These are phyloP conservation scores for Talaromyces albobiverticillius DNA, from an alignment of 2,329 filamentous ascomycete genomes.

Conservation along the genomic window DNA sequence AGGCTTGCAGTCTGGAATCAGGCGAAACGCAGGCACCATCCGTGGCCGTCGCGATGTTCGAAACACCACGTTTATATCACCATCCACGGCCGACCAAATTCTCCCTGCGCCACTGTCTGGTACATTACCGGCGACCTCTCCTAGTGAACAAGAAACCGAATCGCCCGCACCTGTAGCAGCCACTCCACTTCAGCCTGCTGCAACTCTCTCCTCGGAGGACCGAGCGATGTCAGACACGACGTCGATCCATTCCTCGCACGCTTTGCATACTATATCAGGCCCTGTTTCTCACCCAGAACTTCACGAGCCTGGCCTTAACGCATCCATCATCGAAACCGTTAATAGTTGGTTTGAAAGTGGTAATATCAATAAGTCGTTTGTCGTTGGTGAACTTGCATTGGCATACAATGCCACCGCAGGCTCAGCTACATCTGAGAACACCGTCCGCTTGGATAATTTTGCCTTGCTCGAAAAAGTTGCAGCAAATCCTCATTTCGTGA, in stretches of 20 bases:
- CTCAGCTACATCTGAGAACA: constrained; percentile 40
- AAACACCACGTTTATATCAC: constrained; percentile 58
- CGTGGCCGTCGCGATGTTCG: constrained; percentile 87
- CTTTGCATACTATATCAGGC: constrained; percentile 64
- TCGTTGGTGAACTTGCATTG: constrained; percentile 86
- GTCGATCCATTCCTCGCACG: constrained; percentile 85
- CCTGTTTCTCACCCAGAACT: constrained; percentile 80
- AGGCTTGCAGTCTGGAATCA: constrained; percentile 52
- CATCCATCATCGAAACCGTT: constrained; percentile 89
- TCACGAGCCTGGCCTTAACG: constrained; percentile 73
- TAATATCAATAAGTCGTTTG: constrained; percentile 65
- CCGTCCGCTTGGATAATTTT: constrained; percentile 87
- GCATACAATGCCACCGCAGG: constrained; percentile 60
- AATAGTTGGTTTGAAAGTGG: constrained; percentile 78
- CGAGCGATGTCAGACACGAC: constrained; percentile 78
- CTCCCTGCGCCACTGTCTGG: constrained; percentile 17
- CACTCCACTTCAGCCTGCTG: constrained; percentile 37
- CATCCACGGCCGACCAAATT: constrained; percentile 22
- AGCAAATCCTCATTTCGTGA: constrained; percentile 87
- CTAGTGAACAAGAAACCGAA: constrained; percentile 14
- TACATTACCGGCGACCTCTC: constrained; percentile 1
- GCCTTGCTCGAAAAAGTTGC: constrained; percentile 84
- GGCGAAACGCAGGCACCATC: constrained; percentile 70
- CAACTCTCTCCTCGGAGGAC: constrained; percentile 56
- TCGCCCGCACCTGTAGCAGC: constrained; percentile 27